Percentiles rank a stretch among this genome's conserved stretches.
Conservation (phyloP, 2,329 filamentous ascomycete genomes). For the Pestalotiopsis sp. region DNA sequence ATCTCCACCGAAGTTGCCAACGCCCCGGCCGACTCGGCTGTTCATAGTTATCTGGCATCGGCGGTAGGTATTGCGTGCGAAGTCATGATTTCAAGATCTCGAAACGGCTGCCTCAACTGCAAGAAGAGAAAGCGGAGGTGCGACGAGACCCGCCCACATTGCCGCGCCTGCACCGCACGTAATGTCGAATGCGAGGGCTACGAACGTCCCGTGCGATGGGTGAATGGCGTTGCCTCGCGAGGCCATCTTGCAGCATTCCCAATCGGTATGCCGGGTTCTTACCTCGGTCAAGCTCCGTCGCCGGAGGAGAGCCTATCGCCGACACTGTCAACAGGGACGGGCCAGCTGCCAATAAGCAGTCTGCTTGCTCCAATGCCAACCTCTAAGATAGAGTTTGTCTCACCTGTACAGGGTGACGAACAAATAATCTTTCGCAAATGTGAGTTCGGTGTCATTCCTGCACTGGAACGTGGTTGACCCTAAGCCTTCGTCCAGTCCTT, state of each 20-base stretch:
- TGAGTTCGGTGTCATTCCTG: background rate
- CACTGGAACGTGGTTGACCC: background rate
- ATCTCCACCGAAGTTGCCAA: background rate
- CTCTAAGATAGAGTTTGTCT: background rate
- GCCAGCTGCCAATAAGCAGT: background rate
- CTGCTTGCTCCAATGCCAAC: background rate
- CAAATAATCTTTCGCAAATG: background rate
- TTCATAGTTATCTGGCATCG: background rate
- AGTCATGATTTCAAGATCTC: constrained; percentile 21
- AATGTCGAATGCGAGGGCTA: constrained; percentile 19
- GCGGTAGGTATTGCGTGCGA: constrained; percentile 19
- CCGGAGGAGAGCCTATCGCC: background rate
- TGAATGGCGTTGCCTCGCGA: constrained; percentile 19
- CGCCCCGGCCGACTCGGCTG: background rate
- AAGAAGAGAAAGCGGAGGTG: constrained; percentile 34
- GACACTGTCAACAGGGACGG: background rate
- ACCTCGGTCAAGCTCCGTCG: background rate
- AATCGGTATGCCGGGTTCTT: constrained; percentile 12
- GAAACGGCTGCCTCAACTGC: constrained; percentile 23
- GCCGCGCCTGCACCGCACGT: constrained; percentile 16
- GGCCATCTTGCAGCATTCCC: constrained; percentile 19
- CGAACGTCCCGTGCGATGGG: constrained; percentile 19
- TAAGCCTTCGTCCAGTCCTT: background rate
- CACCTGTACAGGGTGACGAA: background rate
- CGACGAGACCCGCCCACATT: constrained; percentile 31